A percentile compares a stretch with the other conserved stretches of the same genome.
Evolutionary conservation across 768 basidiomycete genomes (phyloP).

Genomic region (Xerocomellus chrysenteron): DNA sequence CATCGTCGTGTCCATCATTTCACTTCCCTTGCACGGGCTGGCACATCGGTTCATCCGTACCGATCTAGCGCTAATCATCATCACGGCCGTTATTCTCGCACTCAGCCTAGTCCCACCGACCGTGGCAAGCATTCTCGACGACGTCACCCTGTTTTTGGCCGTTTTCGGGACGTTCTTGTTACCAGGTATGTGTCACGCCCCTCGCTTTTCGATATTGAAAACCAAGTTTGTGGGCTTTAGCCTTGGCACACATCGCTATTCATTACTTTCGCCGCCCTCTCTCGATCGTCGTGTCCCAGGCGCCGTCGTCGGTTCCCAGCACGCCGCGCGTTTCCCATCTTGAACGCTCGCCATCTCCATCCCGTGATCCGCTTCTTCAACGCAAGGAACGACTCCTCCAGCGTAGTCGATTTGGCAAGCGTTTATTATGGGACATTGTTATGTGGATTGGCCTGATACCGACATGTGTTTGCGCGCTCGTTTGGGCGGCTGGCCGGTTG

Average conservation of each 20-base stretch:
- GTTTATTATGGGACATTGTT: slow-evolving; percentile 82
- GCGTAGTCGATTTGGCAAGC: slow-evolving; percentile 62
- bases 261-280: slow-evolving; percentile 86
- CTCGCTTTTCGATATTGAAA: not conserved
- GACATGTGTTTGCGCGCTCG: slow-evolving; percentile 51
- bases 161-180: slow-evolving; percentile 60
- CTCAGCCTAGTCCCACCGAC: slow-evolving; percentile 47
- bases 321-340: slow-evolving; percentile 20
- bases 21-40: slow-evolving; percentile 47
- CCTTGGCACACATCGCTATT: slow-evolving; percentile 73
- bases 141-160: slow-evolving; percentile 48
- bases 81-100: slow-evolving; percentile 40
- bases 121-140: slow-evolving; percentile 42
- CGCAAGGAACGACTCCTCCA: slow-evolving; percentile 87
- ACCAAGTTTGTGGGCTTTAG: slow-evolving; percentile 30
- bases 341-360: slow-evolving; percentile 27
- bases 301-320: slow-evolving; percentile 24
- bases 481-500: slow-evolving; percentile 58
- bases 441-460: slow-evolving; percentile 74
- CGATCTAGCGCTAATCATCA: slow-evolving; percentile 46
- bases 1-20: slow-evolving; percentile 54
- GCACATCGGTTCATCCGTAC: slow-evolving; percentile 39
- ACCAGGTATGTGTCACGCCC: slow-evolving; percentile 44
- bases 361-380: slow-evolving; percentile 71
- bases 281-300: slow-evolving; percentile 74